Percentiles rank a stretch among this genome's conserved stretches.
These are phyloP conservation scores for Ampelocalamus luodianensis DNA, from an alignment of 176 grass and related monocot genomes.

Conservation along the genomic window DNA sequence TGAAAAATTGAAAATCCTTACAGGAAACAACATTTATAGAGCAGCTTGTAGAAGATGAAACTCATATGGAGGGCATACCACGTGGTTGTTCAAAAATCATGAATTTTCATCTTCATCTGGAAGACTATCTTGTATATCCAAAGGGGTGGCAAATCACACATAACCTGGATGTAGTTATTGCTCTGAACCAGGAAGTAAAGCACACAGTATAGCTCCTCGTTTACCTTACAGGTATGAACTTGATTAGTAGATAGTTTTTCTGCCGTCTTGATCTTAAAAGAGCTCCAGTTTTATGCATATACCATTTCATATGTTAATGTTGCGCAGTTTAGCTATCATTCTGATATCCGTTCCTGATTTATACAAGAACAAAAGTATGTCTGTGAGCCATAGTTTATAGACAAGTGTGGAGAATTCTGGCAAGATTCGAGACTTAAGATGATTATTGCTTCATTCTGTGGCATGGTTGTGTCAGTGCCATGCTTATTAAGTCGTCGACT, in stretches of 20 bases:
- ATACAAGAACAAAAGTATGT: not conserved
- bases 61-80: constrained; percentile 68
- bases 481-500: no score
- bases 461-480: not conserved
- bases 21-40: constrained; percentile 71
- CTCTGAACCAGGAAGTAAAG: constrained; percentile 1
- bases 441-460: not conserved
- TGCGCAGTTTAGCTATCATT: constrained; percentile 17
- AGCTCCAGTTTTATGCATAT: not conserved
- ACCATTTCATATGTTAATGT: not conserved
- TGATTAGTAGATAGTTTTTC: constrained; percentile 3
- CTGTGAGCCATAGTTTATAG: not conserved
- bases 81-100: constrained; percentile 62
- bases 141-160: constrained; percentile 52
- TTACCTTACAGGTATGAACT: constrained; percentile 28
- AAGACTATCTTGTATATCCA: constrained; percentile 50
- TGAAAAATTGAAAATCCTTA: constrained; percentile 36
- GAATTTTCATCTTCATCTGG: constrained; percentile 65
- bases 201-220: not conserved
- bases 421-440: not conserved
- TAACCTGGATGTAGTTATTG: constrained; percentile 53
- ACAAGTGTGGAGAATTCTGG: not conserved
- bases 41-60: constrained; percentile 74
- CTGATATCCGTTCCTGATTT: constrained; percentile 1
- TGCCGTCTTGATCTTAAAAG: not conserved